Conservation (phyloP, 805 yeast genomes). For the Yarrowia deformans region DNA sequence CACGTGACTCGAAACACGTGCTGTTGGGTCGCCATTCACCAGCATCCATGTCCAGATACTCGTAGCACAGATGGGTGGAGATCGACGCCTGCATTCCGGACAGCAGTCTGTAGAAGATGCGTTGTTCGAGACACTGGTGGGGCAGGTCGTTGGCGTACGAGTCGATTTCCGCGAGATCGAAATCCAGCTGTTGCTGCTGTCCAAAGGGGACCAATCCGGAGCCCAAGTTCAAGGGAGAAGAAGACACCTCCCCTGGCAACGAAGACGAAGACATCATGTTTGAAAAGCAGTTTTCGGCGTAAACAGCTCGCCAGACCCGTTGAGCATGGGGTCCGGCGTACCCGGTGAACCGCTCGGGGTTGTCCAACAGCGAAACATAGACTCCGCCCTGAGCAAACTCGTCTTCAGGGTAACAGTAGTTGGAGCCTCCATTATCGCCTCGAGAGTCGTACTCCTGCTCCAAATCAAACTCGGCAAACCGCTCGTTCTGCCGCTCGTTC, state of each 20-base stretch:
- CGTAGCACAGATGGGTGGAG: constrained; percentile 89
- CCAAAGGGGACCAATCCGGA: constrained; percentile 42
- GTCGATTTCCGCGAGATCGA: constrained; percentile 45
- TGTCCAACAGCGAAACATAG: constrained; percentile 81
- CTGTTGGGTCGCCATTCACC: constrained; percentile 87
- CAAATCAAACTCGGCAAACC: constrained; percentile 47
- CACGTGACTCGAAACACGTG: constrained; percentile 82
- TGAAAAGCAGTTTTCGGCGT: constrained; percentile 88
- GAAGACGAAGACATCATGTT: constrained; percentile 43
- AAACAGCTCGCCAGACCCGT: constrained; percentile 92
- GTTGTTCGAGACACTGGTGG: constrained; percentile 80
- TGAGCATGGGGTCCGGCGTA: constrained; percentile 92
- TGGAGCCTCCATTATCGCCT: constrained; percentile 40
- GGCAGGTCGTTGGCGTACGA: constrained; percentile 52
- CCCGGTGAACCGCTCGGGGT: constrained; percentile 97
- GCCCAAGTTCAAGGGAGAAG: constrained; percentile 28
- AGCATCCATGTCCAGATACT: constrained; percentile 71
- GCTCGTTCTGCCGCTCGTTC: constrained; percentile 42
- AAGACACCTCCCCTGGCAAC: constrained; percentile 29
- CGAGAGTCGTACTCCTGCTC: constrained; percentile 52
- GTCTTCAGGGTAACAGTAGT: constrained; percentile 56
- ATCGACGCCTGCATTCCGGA: constrained; percentile 97
- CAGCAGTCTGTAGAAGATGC: constrained; percentile 82
- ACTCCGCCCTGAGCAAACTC: constrained; percentile 57
- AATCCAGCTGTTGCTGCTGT: constrained; percentile 43